A percentile compares a stretch with the other conserved stretches of the same genome.
These are phyloP conservation scores for Claviceps citrina DNA, from an alignment of 2,329 filamentous ascomycete genomes.

Conservation along the genomic window DNA sequence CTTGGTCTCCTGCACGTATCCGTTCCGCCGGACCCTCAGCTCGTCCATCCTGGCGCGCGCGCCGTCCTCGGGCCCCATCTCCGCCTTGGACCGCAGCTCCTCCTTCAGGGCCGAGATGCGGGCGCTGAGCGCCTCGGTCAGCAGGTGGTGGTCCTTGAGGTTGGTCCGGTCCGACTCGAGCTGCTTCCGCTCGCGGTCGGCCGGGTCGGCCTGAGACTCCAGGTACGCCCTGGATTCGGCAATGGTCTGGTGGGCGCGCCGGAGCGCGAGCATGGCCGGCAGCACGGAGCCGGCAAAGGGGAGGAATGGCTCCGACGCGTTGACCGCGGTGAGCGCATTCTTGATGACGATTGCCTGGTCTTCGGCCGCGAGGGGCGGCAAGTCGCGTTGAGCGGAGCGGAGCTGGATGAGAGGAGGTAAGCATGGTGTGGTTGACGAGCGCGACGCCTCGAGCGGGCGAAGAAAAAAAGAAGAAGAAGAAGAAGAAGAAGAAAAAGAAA, in stretches of 20 bases:
- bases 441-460: not conserved
- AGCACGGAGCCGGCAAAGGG: conserved; percentile 52
- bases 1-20: conserved; percentile 45
- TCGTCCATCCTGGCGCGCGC: conserved; percentile 47
- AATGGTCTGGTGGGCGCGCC: conserved; percentile 49
- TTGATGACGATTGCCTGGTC: conserved; percentile 34
- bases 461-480: not conserved
- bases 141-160: conserved; percentile 38
- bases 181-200: conserved; percentile 28
- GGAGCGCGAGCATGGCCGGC: conserved; percentile 55
- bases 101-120: conserved; percentile 44
- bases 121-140: conserved; percentile 36
- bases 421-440: not conserved
- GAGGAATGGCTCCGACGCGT: conserved; percentile 46
- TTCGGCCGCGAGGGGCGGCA: conserved; percentile 14
- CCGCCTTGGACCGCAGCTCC: conserved; percentile 40
- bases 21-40: conserved; percentile 41
- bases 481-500: not conserved
- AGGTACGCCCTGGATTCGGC: conserved; percentile 48
- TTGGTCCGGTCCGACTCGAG: conserved; percentile 36
- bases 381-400: conserved; percentile 11
- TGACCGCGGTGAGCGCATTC: conserved; percentile 49
- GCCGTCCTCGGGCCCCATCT: conserved; percentile 44
- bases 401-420: conserved; percentile 11
- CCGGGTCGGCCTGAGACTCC: conserved; percentile 24